These are phyloP conservation scores for Hypoxylon fuscum DNA, from an alignment of 495 filamentous ascomycete species.

Conservation along the genomic window DNA sequence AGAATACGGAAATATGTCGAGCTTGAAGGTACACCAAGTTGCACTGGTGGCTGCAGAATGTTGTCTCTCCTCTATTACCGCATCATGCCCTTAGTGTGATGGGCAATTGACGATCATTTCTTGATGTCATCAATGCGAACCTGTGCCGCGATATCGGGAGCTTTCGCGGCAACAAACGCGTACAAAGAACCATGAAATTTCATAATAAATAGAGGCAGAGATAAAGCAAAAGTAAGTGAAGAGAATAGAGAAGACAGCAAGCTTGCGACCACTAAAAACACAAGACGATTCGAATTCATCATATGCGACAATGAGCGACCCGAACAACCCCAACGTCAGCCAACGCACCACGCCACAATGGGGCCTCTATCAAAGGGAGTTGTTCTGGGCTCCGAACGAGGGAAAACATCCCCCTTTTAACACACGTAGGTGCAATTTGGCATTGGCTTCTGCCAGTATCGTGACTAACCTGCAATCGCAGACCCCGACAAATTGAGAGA, in stretches of 20 bases:
- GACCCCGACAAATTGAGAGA: slow-evolving; percentile 67
- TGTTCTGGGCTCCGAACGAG: slow-evolving; percentile 67
- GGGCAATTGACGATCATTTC: slow-evolving; percentile 8
- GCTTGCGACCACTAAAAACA: background rate
- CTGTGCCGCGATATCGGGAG: slow-evolving; percentile 19
- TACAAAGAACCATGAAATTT: background rate
- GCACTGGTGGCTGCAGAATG: slow-evolving; percentile 5
- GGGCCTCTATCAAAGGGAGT: slow-evolving; percentile 68
- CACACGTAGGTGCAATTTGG: slow-evolving; percentile 45
- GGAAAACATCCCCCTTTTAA: slow-evolving; percentile 66
- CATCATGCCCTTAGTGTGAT: slow-evolving; percentile 12
- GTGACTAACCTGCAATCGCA: slow-evolving; percentile 23
- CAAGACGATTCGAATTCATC: background rate
- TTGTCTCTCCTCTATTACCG: slow-evolving; percentile 20
- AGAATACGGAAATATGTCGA: background rate
- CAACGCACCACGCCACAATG: slow-evolving; percentile 68
- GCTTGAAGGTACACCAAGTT: background rate
- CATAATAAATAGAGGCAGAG: background rate
- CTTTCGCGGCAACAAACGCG: background rate
- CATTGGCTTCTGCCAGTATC: background rate
- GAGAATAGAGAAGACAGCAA: too few species aligned
- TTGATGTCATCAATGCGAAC: slow-evolving; percentile 34
- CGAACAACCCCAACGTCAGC: slow-evolving; percentile 65
- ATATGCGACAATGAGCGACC: slow-evolving; percentile 57
- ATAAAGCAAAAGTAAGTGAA: too few species aligned